Percentiles rank a stretch among this genome's conserved stretches.
phyloP scores from a whole-genome alignment of 805 yeast species.

The Schwanniomyces polymorphus region DNA sequence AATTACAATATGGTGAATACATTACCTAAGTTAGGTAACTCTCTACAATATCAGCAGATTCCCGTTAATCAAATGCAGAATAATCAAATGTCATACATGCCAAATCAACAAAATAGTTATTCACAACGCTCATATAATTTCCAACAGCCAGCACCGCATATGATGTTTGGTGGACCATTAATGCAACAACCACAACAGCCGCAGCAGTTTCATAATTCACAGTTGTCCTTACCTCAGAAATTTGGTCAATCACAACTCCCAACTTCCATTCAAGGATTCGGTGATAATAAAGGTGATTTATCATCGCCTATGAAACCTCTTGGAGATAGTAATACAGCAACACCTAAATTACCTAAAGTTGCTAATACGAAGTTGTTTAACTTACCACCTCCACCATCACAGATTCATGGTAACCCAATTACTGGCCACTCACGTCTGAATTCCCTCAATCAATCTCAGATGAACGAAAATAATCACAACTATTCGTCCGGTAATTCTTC shows the following conservation, averaged over 20 bases:
- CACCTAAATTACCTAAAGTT: conserved; percentile 35
- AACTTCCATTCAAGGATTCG: conserved; percentile 13
- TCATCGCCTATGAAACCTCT: conserved; percentile 34
- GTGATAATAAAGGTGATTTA: conserved; percentile 38
- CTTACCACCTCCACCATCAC: conserved; percentile 34
- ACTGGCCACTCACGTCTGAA: conserved; percentile 30
- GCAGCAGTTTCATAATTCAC: not conserved
- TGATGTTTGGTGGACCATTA: conserved; percentile 22
- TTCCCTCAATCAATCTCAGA: conserved; percentile 18
- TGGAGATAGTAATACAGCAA: conserved; percentile 16
- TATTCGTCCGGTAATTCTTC: conserved; percentile 8
- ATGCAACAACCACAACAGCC: conserved; percentile 14
- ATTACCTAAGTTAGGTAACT: conserved; percentile 20
- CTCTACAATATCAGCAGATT: conserved; percentile 11
- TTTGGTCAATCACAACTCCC: conserved; percentile 7
- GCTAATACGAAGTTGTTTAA: conserved; percentile 24
- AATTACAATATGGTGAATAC: conserved; percentile 16
- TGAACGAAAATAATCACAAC: conserved; percentile 8
- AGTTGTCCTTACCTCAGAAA: conserved; percentile 4
- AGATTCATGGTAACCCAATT: conserved; percentile 9
- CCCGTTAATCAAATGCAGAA: conserved; percentile 18
- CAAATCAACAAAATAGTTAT: conserved; percentile 12
- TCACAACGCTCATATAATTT: conserved; percentile 14
- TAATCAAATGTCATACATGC: conserved; percentile 21
- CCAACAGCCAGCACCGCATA: conserved; percentile 16